phyloP scores from a whole-genome alignment of 345 rosid species.

The Anacardium occidentale region DNA sequence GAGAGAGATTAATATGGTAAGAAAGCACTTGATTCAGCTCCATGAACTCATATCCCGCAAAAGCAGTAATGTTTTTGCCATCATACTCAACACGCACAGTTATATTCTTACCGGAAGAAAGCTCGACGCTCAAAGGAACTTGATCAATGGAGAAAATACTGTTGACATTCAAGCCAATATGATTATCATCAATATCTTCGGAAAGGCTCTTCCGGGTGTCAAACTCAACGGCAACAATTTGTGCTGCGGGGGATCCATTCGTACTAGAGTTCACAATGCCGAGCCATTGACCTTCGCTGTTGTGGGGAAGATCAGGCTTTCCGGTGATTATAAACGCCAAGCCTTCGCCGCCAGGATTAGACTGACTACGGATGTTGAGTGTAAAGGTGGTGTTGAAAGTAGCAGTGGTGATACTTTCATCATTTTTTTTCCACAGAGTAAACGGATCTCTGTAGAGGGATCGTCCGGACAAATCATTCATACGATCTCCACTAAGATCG shows the following conservation, averaged over 20 bases:
- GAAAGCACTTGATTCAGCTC: conserved; percentile 32
- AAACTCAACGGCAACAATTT: conserved; percentile 61
- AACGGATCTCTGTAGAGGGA: conserved; percentile 34
- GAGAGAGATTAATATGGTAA: conserved; percentile 43
- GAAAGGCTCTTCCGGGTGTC: conserved; percentile 58
- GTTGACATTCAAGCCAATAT: conserved; percentile 62
- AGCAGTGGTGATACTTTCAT: conserved; percentile 21
- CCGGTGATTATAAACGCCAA: conserved; percentile 57
- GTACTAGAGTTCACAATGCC: conserved; percentile 45
- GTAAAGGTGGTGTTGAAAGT: conserved; percentile 59
- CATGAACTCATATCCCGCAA: conserved; percentile 22
- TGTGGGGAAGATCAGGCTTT: conserved; percentile 21
- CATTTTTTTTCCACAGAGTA: conserved; percentile 36
- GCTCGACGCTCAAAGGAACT: conserved; percentile 38
- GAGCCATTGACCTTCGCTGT: conserved; percentile 65
- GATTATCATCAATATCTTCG: conserved; percentile 56
- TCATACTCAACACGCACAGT: conserved; percentile 40
- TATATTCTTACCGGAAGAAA: conserved; percentile 19
- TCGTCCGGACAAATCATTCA: conserved; percentile 34
- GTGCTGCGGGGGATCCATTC: conserved; percentile 28
- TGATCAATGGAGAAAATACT: conserved; percentile 41
- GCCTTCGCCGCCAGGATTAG: conserved; percentile 63
- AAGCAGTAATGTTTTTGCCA: conserved; percentile 47
- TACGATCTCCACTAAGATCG: conserved; percentile 30
- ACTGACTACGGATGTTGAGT: conserved; percentile 37